These are phyloP conservation scores for Aspergillus pseudoterreus DNA, from an alignment of 2,329 filamentous ascomycete species.

Conservation along the genomic window DNA sequence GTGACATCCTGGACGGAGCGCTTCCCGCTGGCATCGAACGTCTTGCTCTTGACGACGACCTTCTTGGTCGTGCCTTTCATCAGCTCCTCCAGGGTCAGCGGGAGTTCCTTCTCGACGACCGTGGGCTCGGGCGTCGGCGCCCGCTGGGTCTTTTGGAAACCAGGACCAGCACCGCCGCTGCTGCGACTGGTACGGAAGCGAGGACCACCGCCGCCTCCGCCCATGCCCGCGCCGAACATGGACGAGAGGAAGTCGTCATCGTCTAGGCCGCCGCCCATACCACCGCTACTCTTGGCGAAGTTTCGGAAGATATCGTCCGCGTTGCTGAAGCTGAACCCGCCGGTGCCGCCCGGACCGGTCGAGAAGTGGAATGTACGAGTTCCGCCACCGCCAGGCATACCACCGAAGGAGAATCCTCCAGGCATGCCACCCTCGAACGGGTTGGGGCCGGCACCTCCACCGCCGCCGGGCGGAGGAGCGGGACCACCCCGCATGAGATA, in stretches of 20 bases:
- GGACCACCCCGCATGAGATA: slow-evolving; percentile 80
- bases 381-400: slow-evolving; percentile 50
- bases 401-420: slow-evolving; percentile 49
- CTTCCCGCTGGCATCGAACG: slow-evolving; percentile 79
- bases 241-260: slow-evolving; percentile 56
- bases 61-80: slow-evolving; percentile 88
- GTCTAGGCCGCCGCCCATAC: slow-evolving; percentile 51
- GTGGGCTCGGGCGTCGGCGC: slow-evolving; percentile 74
- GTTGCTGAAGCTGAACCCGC: slow-evolving; percentile 77
- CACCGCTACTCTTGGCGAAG: slow-evolving; percentile 64
- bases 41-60: slow-evolving; percentile 97
- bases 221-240: slow-evolving; percentile 39
- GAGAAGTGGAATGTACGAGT: slow-evolving; percentile 46
- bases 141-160: slow-evolving; percentile 28
- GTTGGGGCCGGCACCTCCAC: slow-evolving; percentile 52
- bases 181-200: slow-evolving; percentile 28
- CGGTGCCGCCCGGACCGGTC: slow-evolving; percentile 50
- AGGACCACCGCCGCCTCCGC: slow-evolving; percentile 35
- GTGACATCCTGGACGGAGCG: slow-evolving; percentile 84
- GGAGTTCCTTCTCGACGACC: slow-evolving; percentile 80
- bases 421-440: slow-evolving; percentile 58
- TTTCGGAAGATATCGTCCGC: slow-evolving; percentile 81
- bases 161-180: slow-evolving; percentile 9
- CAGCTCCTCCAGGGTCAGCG: slow-evolving; percentile 81
- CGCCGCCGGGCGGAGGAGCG: slow-evolving; percentile 60